These are phyloP conservation scores for Cryptosporidium baileyi DNA, from an alignment of 169 alveolate genomes.

Conservation along the genomic window DNA sequence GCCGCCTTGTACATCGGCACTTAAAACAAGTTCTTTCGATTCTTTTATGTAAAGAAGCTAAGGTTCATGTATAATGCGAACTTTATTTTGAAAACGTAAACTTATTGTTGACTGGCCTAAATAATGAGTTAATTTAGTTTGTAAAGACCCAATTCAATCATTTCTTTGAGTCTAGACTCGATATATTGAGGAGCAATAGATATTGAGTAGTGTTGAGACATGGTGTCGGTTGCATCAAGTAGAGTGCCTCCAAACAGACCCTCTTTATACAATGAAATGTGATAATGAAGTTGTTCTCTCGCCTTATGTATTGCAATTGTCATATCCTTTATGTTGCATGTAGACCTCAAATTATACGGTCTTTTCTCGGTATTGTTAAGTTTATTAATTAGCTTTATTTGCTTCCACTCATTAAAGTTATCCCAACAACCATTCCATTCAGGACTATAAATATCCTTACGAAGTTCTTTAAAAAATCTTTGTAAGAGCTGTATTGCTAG, in stretches of 20 bases:
- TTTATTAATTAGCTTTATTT: conserved; percentile 32
- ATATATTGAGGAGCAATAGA: conserved; percentile 67
- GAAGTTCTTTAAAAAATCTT: conserved; percentile 39
- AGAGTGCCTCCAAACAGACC: conserved; percentile 50
- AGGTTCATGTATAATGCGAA: too few species aligned
- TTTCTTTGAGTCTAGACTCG: conserved; percentile 30
- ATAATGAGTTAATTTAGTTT: background rate
- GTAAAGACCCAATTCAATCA: conserved; percentile 23
- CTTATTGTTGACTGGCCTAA: too few species aligned
- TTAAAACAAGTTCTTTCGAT: too few species aligned
- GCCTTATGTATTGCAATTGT: conserved; percentile 69
- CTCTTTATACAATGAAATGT: conserved; percentile 23
- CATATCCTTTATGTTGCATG: conserved; percentile 68
- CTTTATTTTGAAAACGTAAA: too few species aligned
- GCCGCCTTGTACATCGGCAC: too few species aligned
- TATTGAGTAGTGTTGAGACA: conserved; percentile 60
- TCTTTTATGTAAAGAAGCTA: too few species aligned
- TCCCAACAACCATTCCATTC: conserved; percentile 67
- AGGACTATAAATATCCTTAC: conserved; percentile 56
- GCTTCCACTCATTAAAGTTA: conserved; percentile 46
- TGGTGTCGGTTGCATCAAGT: conserved; percentile 45
- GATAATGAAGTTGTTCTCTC: conserved; percentile 68
- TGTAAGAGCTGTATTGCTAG: conserved; percentile 50
- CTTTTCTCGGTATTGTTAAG: conserved; percentile 22
- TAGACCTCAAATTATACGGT: conserved; percentile 1